Base-by-base conservation (phyloP, 768 basidiomycete species). In the Lentinula detonsa region DNA sequence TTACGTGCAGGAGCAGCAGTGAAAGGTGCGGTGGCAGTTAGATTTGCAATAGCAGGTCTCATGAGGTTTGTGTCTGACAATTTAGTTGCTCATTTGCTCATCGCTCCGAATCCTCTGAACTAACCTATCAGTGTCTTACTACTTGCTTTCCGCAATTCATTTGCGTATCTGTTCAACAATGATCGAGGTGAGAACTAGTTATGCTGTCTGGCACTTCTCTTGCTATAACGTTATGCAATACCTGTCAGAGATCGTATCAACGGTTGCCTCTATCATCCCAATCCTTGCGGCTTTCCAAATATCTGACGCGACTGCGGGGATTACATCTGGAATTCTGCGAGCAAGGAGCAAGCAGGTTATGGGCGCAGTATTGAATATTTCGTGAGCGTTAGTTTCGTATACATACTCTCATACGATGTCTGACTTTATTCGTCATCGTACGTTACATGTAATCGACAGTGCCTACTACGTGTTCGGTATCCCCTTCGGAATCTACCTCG, bases 271-370 rank as follows among this genome's bases (percentile, higher is more conserved):
- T 2, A 86, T 94, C 59, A 69, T 95, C 15, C 91, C 91, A 0
- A 76, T 91, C 7, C 85, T 96, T 4, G 85, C 87, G 7, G 75
- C 90, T 31, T 90, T 87, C 78, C 90, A 97, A 72, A 84, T 96
- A 3, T 89, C 95, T 61, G 96, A 99, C 66, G 92, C 88, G 0
- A 77, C 85, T 10, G 70, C 81, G 2, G 86, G 81, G 0, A 82
- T 94, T 5, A 80, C 85, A 0, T 82, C 80, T 6, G 95, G 95
- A 2, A 84, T 97, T 62, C 78, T 98, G 58, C 81, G 96, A 48
- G 89, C 95, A 0, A 76, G 85, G 42, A 95, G 95, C 21, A 90
- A 88, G 71, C 90, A 90, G 73, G 86, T 77, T 57, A 79, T 82
- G 0, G 91, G 92, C 3, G 93, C 93, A 0, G 55, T 95, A 10